These are phyloP conservation scores for Ophiostoma angusticollis DNA, from an alignment of 2,329 filamentous ascomycete species.

Conservation along the genomic window DNA sequence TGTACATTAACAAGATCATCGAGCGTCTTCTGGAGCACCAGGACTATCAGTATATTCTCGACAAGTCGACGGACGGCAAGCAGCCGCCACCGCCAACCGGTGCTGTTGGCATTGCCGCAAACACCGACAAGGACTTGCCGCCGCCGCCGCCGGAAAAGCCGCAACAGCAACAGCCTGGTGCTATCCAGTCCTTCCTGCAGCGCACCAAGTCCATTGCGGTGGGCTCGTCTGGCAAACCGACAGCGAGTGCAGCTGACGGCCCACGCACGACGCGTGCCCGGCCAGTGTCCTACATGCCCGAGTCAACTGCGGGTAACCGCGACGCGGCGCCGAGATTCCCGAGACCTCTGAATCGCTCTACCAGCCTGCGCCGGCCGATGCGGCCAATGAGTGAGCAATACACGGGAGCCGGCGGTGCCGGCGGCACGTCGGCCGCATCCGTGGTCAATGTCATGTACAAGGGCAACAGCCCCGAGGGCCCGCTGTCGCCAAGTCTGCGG, in stretches of 20 bases:
- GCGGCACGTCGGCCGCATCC: slow-evolving; percentile 37
- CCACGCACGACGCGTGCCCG: slow-evolving; percentile 32
- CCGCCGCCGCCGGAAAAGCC: slow-evolving; percentile 44
- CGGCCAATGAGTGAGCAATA: slow-evolving; percentile 53
- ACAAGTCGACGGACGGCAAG: slow-evolving; percentile 58
- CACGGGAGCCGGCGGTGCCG: slow-evolving; percentile 22
- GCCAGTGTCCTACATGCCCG: slow-evolving; percentile 45
- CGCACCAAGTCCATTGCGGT: slow-evolving; percentile 49
- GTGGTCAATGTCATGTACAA: slow-evolving; percentile 87
- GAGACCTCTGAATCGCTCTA: slow-evolving; percentile 43
- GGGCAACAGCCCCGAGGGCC: slow-evolving; percentile 44
- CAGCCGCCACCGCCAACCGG: slow-evolving; percentile 31
- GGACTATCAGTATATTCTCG: slow-evolving; percentile 86
- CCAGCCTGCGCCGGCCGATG: slow-evolving; percentile 36
- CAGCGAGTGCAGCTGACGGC: background rate
- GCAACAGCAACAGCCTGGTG: slow-evolving; percentile 42
- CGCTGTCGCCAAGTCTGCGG: slow-evolving; percentile 47
- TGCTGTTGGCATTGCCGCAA: slow-evolving; percentile 23
- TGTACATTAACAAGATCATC: slow-evolving; percentile 99
- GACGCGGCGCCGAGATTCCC: slow-evolving; percentile 66
- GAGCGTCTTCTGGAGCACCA: slow-evolving; percentile 87
- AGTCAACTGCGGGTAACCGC: slow-evolving; percentile 42
- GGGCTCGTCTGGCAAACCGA: slow-evolving; percentile 19
- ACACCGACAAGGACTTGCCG: slow-evolving; percentile 75
- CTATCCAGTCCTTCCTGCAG: slow-evolving; percentile 40